Base-by-base conservation (phyloP, 2,329 filamentous ascomycete species). In the Ophiosphaerella korrae region DNA sequence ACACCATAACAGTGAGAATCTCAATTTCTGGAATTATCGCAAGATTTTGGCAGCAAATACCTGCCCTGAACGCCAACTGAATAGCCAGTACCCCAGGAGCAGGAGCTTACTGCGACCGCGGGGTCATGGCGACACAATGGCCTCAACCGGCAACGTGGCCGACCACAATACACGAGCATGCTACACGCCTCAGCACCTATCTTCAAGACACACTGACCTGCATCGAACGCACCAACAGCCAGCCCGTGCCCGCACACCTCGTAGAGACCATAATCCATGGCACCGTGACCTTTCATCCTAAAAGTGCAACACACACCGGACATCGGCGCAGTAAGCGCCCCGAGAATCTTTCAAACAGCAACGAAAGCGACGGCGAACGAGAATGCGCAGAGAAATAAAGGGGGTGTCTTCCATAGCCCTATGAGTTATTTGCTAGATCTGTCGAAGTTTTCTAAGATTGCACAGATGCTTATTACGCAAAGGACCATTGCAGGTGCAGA, bases 361-460 rank as follows among this genome's bases (percentile, higher is more conserved):
- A 8, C 24, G 24, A 26, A 26, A 26, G 24, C 24, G 24, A 26
- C 24, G 24, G 24, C 24, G 24, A 26, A 26, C 24, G 24, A 26
- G 24, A 26, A 26, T 8, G 24, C 24, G 8, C 24, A 26, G 24
- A n/a, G n/a, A n/a, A n/a, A n/a, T n/a, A n/a, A n/a, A n/a, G 45
- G 42, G 8, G 36, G 33, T 5, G 38, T 29, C 11, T 55, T 63
- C 13, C 29, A 38, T 12, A 45, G 48, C 29, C 44, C 53, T 11
- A n/a, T 44, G 8, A 36, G 31, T n/a, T 58, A 52, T 45, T 55
- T 48, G 24, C 42, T 51, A 11, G 33, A 40, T 9, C 57, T 62
- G 6, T 63, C 55, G n/a, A 57, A 49, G 18, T 61, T 58, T 24
- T 56, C 59, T 33, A 64, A 63, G 45, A 57, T 63, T 3, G 48